Evolutionary conservation across 139 green algal species (phyloP).

Genomic region (Tetratostichococcus sp.): DNA sequence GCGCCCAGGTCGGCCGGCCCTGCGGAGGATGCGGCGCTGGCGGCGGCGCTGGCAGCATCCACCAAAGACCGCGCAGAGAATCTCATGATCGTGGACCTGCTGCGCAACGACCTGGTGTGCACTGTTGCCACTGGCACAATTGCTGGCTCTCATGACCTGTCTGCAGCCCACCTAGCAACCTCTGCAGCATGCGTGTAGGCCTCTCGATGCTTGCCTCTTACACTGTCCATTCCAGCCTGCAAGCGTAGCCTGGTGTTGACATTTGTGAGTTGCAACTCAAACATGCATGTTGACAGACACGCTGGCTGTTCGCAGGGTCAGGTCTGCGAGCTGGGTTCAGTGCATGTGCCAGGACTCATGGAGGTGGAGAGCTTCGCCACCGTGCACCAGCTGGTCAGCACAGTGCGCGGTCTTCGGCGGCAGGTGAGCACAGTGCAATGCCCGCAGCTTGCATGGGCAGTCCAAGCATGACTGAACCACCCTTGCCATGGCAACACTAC

Average conservation of each 20-base stretch:
- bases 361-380: slow-evolving; percentile 89
- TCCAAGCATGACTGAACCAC: no score
- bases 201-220: no score
- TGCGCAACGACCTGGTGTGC: slow-evolving; percentile 91
- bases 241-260: no score
- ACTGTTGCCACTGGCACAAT: no score
- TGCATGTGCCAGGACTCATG: slow-evolving; percentile 92
- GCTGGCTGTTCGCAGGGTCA: slow-evolving; percentile 12
- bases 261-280: no score
- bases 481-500: no score
- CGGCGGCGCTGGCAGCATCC: slow-evolving; percentile 40
- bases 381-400: slow-evolving; percentile 94
- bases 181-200: no score
- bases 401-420: slow-evolving; percentile 67
- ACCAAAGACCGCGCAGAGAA: slow-evolving; percentile 98
- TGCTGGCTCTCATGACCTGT: no score
- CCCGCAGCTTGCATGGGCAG: no score
- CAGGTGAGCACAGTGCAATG: neutral
- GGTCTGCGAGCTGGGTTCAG: slow-evolving; percentile 60
- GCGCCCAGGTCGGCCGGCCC: slow-evolving; percentile 39
- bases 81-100: slow-evolving; percentile 99
- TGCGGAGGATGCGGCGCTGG: slow-evolving; percentile 50
- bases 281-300: no score
- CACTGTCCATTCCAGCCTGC: no score
- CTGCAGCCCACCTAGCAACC: no score